Evolutionary conservation across 2,329 filamentous ascomycete genomes (phyloP), one percentile per base, ranked within the genome.

Genomic region (Thielaviopsis musarum): DNA sequence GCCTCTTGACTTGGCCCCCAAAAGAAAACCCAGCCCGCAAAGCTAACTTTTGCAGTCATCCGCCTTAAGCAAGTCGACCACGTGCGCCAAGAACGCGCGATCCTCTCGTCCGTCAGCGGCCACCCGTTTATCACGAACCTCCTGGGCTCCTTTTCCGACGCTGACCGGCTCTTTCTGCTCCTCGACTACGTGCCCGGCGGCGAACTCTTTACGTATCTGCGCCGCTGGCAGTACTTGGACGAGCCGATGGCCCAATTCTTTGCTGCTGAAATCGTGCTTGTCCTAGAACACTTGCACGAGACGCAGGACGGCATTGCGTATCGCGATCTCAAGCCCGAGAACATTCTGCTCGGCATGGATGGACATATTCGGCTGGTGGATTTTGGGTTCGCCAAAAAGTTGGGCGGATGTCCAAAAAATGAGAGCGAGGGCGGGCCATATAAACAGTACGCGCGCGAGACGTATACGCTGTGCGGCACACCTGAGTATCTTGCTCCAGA

Each of bases 11-110:
- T 13, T 57, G 24, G 24, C 24, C 24, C 30, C 30, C 30, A 3
- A 34, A 34, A 34, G 2, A 34, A 12, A 6, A 26, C 24, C 34
- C 15, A 15, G 5, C 38, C 15, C 38, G 10, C 19, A 26, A 28
- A 21, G 34, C 45, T 30, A 49, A 57, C 24, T 13, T 30, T 4
- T 17, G 3, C 19, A 63, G 84, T 93, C 52, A 85, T 93, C 69
- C 84, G 84, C 64, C 78, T 91, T 61, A 91, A 91, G 75, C 88
- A 93, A 68, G 84, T 91, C 65, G 87, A 91, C 71, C 88, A 93
- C 70, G 87, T 91, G 59, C 84, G 86, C 62, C 87, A 91, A 71
- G 88, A 93, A 75, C 84, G 87, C 65, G 80, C 83, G 63, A 84
- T 91, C 65, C 81, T 93, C 57, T 80, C 82, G 66, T 83, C 87